Base-by-base conservation (phyloP, 169 alveolate species). In the Amoebophrya sp. region DNA sequence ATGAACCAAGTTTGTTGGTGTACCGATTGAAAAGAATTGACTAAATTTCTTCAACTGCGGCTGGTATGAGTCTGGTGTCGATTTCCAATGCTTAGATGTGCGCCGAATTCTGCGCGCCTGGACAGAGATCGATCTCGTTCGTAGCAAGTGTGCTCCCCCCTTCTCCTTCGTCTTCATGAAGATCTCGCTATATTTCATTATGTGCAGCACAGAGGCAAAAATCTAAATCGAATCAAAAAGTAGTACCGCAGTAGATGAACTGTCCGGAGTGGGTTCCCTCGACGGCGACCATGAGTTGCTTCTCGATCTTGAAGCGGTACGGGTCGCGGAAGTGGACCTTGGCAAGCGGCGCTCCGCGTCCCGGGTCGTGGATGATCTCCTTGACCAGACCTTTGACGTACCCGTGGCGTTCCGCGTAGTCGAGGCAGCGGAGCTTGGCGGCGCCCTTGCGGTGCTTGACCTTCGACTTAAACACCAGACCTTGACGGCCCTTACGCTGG, bases 201-300 rank as follows among this genome's bases (percentile, higher is more conserved):
- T n/a, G n/a, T n/a, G n/a, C 94, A 90, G 91, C 88, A 87, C 0
- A 45, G 88, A 40, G 45, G 1, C 34, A n/a, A 89, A 88, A 48
- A 26, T 23, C 78, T 58, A 7, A 31, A 7, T 5, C 0, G 41
- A 38, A 15, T 4, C 29, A 41, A 26, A 43, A 18, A 78, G 1
- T 0, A 40, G 90, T 94, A 43, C 99, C 99, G 93, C 99, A 98
- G 96, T 98, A 98, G 88, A 99, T 96, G 96, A 96, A 98, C 95
- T 99, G 99, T 38, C 99, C 99, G 38, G 99, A 96, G 97, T 98
- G 97, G 96, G 97, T 95, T 34, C 99, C 99, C 95, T 99, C 99
- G 43, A 97, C 98, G 38, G 99, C 99, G 69, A 98, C 97, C 97
- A 98, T 96, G 93, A 96, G 95, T 96, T 98, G 99, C 94, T 97